Base-by-base conservation (phyloP, 306 rosid genomes). In the Casuarina equisetifolia region DNA sequence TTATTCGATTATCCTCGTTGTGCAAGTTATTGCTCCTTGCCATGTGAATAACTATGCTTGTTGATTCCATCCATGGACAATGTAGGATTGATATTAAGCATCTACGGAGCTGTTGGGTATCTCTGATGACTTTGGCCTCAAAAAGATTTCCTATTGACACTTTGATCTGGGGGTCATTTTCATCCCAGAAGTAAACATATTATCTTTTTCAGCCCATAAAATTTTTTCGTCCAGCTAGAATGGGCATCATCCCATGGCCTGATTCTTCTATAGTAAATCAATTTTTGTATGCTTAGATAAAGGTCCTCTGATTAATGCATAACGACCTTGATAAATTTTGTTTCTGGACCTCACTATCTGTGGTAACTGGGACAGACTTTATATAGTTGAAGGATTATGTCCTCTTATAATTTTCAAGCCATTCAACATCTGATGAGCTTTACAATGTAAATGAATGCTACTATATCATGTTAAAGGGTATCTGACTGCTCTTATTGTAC, bases 401-500 rank as follows among this genome's bases (percentile, higher is more conserved):
- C 8, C 10, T 77, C 62, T 73, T 15, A 43, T 52, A 58, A 39
- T 35, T 48, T 69, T 49, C 35, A 46, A 63, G 82, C 55, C 62
- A 53, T 81, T 52, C 73, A 38, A 38, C 17, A 3, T 46, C 5
- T 45, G 55, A 51, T 76, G 52, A 75, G 69, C 45, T 57, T 83
- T 57, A 20, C 20, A 25, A 66, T 69, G 57, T 61, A 46, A 61
- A 66, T 54, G 38, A 13, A 42, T 77, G 53, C 74, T 16, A 13
- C 77, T 74, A 52, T 51, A 40, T 62, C 57, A 69, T 64, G 75
- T 15, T 67, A 44, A 55, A 74, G 51, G 73, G 36, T 45, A 8
- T 20, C 78, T 78, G 77, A 85, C 70, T 43, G 73, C 61, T 79
- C 78, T 81, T 63, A 73, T 58, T 13, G 71, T 76, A 80, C 78